These are phyloP conservation scores for Xanthoconium separans DNA, from an alignment of 1,284 basidiomycete genomes.

Conservation along the genomic window DNA sequence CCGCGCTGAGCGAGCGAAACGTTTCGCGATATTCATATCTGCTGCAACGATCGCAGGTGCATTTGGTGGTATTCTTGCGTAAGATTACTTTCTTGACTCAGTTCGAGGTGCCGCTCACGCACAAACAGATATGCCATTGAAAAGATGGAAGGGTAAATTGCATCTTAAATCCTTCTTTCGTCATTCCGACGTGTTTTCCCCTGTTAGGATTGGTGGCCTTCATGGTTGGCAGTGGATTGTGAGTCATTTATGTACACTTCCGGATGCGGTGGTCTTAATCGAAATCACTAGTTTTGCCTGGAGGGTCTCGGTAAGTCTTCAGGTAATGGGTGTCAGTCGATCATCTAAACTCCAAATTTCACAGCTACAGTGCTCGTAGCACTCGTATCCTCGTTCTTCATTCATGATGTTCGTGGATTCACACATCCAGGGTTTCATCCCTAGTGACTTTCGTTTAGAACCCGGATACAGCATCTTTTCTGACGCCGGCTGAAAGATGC, in stretches of 20 bases:
- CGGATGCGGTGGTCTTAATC: not conserved
- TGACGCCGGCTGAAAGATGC: constrained; percentile 37
- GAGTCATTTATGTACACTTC: constrained; percentile 16
- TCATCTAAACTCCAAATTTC: not conserved
- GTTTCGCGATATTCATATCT: constrained; percentile 9
- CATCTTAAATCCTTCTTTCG: not conserved
- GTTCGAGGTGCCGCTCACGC: not conserved
- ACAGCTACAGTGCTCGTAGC: constrained; percentile 39
- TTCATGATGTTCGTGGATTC: constrained; percentile 38
- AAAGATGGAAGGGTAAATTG: constrained; percentile 20
- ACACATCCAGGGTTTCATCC: not conserved
- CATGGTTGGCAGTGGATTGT: constrained; percentile 48
- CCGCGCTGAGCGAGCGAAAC: constrained; percentile 12
- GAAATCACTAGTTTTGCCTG: constrained; percentile 28
- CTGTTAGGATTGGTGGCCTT: constrained; percentile 35
- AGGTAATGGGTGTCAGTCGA: too few relatives aligned
- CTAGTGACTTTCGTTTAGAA: constrained; percentile 29
- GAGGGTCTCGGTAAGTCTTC: constrained; percentile 27
- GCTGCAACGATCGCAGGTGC: constrained; percentile 12
- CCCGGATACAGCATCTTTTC: constrained; percentile 43
- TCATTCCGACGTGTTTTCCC: not conserved
- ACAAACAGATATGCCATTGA: constrained; percentile 11
- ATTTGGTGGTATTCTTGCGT: constrained; percentile 17
- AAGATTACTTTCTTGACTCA: not conserved
- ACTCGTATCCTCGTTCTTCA: constrained; percentile 37